Evolutionary conservation across 2,329 filamentous ascomycete genomes (phyloP).

Genomic region (Aspergillus ochraceoroseus): DNA sequence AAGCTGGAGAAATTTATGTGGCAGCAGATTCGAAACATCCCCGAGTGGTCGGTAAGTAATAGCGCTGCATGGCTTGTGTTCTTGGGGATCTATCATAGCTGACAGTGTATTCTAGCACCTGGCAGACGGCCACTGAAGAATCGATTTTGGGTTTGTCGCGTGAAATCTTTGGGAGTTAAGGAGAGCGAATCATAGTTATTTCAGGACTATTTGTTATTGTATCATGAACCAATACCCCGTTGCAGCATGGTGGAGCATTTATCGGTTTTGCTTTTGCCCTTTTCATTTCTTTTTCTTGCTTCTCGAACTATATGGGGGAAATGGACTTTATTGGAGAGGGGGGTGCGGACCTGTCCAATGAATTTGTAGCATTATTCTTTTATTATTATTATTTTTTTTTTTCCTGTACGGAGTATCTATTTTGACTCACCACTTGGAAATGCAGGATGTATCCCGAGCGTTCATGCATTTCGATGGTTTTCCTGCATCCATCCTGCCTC

Average conservation of each 20-base stretch:
- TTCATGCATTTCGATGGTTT: too few species aligned
- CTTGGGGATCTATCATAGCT: neutral
- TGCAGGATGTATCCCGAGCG: too few species aligned
- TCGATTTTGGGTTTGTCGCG: conserved; percentile 4
- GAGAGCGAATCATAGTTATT: conserved; percentile 3
- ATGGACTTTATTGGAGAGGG: conserved; percentile 2
- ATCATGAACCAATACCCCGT: conserved; percentile 10
- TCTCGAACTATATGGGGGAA: conserved; percentile 1
- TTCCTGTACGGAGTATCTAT: too few species aligned
- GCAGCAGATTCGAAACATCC: conserved; percentile 82
- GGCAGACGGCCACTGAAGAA: conserved; percentile 35
- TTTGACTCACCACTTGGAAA: too few species aligned
- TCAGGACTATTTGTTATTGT: conserved; percentile 3
- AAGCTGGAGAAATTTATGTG: conserved; percentile 95
- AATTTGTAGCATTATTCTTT: conserved; percentile 4
- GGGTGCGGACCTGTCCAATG: conserved; percentile 10
- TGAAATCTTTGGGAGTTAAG: conserved; percentile 18
- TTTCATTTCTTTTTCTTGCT: conserved; percentile 6
- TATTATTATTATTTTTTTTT: too few species aligned
- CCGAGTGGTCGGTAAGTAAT: conserved; percentile 71
- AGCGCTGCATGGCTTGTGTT: neutral
- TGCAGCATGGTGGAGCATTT: conserved; percentile 10
- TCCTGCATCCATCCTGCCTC: too few species aligned
- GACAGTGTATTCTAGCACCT: conserved; percentile 33
- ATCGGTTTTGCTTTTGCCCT: conserved; percentile 7